Evolutionary conservation across 2,329 filamentous ascomycete species (phyloP).

Genomic region (Aureobasidium mangrovei): DNA sequence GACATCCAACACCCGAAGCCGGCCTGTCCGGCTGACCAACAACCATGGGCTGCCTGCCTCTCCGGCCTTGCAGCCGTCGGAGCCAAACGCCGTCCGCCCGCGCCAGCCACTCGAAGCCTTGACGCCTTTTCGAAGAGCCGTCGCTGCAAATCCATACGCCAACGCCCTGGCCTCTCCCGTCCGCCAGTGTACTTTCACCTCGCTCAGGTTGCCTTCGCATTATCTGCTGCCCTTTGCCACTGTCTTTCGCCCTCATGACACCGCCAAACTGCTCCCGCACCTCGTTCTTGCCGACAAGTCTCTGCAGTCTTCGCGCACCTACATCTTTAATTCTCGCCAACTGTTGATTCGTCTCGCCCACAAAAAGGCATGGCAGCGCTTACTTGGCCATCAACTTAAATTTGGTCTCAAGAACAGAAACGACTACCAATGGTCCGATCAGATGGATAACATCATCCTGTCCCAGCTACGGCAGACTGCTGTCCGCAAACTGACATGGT

Average conservation of each 20-base stretch:
- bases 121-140: conserved; percentile 47
- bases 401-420: conserved; percentile 11
- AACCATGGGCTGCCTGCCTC: conserved; percentile 1
- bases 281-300: conserved; percentile 1
- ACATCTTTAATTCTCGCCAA: conserved; percentile 20
- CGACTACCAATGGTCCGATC: conserved; percentile 29
- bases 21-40: not conserved
- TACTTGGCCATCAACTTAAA: conserved; percentile 15
- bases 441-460: conserved; percentile 50
- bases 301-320: conserved; percentile 5
- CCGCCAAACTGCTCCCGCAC: conserved; percentile 49
- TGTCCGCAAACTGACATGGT: conserved; percentile 39
- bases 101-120: conserved; percentile 17
- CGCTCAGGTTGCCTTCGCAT: conserved; percentile 44
- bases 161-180: conserved; percentile 52
- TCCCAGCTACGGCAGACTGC: conserved; percentile 42
- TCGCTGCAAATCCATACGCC: conserved; percentile 57
- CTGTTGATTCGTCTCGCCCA: conserved; percentile 33
- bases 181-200: conserved; percentile 47
- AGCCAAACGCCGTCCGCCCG: not conserved
- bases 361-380: conserved; percentile 12
- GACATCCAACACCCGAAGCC: not conserved
- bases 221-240: conserved; percentile 57
- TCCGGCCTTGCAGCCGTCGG: not conserved
- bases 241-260: conserved; percentile 26